Evolutionary conservation across 495 filamentous ascomycete genomes (phyloP).

Genomic region (Aspergillus indologenus): DNA sequence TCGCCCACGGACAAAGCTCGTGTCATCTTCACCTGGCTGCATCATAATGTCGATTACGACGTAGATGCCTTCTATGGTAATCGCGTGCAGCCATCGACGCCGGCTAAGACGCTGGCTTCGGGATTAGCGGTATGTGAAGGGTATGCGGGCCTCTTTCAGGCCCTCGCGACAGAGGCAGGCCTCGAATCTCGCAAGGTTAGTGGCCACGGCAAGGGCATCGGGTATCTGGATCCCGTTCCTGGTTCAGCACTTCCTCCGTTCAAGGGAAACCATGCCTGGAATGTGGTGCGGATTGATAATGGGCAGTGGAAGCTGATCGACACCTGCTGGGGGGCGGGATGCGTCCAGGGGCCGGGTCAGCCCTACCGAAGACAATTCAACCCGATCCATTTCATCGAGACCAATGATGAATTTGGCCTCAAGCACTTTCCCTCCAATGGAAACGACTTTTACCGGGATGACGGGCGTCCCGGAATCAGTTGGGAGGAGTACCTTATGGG

Average conservation of each 20-base stretch:
- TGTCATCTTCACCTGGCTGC: constrained; percentile 89
- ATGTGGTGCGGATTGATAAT: constrained; percentile 79
- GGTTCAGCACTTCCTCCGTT: constrained; percentile 59
- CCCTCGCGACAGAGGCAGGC: constrained; percentile 70
- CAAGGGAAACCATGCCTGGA: constrained; percentile 77
- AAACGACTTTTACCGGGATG: constrained; percentile 64
- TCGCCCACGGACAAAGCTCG: constrained; percentile 86
- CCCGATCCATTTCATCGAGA: constrained; percentile 67
- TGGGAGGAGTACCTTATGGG: constrained; percentile 78
- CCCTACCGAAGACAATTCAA: constrained; percentile 67
- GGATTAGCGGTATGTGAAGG: constrained; percentile 90
- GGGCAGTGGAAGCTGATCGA: constrained; percentile 92
- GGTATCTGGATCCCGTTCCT: constrained; percentile 53
- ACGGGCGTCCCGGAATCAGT: constrained; percentile 50
- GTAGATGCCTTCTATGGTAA: constrained; percentile 69
- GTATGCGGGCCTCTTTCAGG: constrained; percentile 79
- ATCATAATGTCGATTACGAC: constrained; percentile 91
- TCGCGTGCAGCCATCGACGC: constrained; percentile 61
- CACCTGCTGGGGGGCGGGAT: constrained; percentile 87
- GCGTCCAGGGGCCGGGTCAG: constrained; percentile 43
- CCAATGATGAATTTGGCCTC: constrained; percentile 78
- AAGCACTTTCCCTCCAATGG: constrained; percentile 72
- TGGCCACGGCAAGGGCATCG: constrained; percentile 87
- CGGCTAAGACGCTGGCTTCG: constrained; percentile 60
- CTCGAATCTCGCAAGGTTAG: constrained; percentile 65